Evolutionary conservation across 805 yeast species (phyloP), one percentile per base, ranked within the genome.

Genomic region (Saccharomycopsis sp.): DNA sequence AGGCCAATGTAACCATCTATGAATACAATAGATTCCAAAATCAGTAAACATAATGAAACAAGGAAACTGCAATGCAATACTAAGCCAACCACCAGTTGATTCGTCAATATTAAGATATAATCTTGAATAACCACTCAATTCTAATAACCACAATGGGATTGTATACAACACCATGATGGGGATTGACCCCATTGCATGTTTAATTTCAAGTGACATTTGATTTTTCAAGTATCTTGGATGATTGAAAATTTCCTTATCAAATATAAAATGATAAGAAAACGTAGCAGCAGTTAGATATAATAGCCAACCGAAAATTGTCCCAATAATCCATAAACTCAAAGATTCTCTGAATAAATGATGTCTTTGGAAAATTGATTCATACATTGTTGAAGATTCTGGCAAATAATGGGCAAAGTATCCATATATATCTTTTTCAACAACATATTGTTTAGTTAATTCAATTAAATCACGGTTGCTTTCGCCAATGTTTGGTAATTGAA

Each of bases 161-260:
- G 98, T 93, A 53, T 85, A 70, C 24, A 74, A 43, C 17, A 93
- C 93, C 98, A 93, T 93, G 16, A 70, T 60, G 24, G 98, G 98
- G 53, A 93, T 88, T 13, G 97, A 81, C 16, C 82, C 64, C 49
- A 76, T 52, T 0, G 96, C 96, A 59, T 79, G 81, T 51, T 72
- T 66, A 51, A 90, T 84, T 62, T 93, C 98, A 59, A 86, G 67
- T 4, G 75, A 65, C 76, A 93, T 79, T 68, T 93, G 98, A 66
- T 93, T 90, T 62, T 93, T 93, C 64, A 93, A 73, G 64, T 85
- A 90, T 62, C 96, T 76, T 48, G 98, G 98, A 63, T 93, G 98
- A 65, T 90, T 86, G 74, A 90, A 87, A 48, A 87, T 85, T 44
- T 80, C 79, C 59, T 81, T 83, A 64, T 93, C 97, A 60, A 86